phyloP scores from a whole-genome alignment of 2,329 filamentous ascomycete genomes.

The Polychaeton citri region DNA sequence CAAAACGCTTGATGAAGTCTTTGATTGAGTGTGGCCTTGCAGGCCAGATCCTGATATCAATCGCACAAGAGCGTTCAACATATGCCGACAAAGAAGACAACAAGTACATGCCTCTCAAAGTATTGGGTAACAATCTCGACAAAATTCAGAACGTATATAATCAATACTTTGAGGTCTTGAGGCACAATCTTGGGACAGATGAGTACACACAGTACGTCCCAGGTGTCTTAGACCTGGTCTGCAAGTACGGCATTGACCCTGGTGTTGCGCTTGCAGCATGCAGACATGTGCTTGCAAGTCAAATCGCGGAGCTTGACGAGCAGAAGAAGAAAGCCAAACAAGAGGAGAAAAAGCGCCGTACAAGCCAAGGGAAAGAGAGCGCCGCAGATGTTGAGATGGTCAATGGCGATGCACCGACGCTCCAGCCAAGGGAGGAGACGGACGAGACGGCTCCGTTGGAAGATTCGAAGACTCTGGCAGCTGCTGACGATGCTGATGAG shows the following conservation, averaged over 20 bases:
- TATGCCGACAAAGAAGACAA: slow-evolving; percentile 65
- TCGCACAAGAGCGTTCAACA: slow-evolving; percentile 81
- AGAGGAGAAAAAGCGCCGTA: slow-evolving; percentile 14
- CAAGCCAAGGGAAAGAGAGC: slow-evolving; percentile 7
- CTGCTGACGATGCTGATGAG: slow-evolving; percentile 1
- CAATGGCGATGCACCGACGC: slow-evolving; percentile 9
- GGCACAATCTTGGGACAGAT: slow-evolving; percentile 59
- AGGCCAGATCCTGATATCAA: slow-evolving; percentile 71
- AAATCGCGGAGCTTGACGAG: slow-evolving; percentile 36
- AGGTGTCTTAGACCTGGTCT: slow-evolving; percentile 57
- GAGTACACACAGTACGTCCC: slow-evolving; percentile 73
- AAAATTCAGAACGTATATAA: slow-evolving; percentile 74
- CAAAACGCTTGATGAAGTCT: slow-evolving; percentile 66
- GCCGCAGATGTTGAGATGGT: slow-evolving; percentile 47
- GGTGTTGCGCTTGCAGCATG: slow-evolving; percentile 75
- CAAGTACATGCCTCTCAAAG: slow-evolving; percentile 69
- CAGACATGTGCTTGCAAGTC: slow-evolving; percentile 58
- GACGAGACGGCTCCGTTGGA: slow-evolving; percentile 6
- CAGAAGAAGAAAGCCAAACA: slow-evolving; percentile 21
- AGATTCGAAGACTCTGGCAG: slow-evolving; percentile 18
- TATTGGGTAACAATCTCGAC: slow-evolving; percentile 75
- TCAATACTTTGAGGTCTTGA: slow-evolving; percentile 81
- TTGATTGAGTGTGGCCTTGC: slow-evolving; percentile 67
- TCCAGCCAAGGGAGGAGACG: slow-evolving; percentile 5
- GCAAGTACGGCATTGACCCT: slow-evolving; percentile 65